Percentiles rank a stretch among this genome's conserved stretches.
These are phyloP conservation scores for Heritiera littoralis DNA, from an alignment of 345 rosid species.

Conservation along the genomic window DNA sequence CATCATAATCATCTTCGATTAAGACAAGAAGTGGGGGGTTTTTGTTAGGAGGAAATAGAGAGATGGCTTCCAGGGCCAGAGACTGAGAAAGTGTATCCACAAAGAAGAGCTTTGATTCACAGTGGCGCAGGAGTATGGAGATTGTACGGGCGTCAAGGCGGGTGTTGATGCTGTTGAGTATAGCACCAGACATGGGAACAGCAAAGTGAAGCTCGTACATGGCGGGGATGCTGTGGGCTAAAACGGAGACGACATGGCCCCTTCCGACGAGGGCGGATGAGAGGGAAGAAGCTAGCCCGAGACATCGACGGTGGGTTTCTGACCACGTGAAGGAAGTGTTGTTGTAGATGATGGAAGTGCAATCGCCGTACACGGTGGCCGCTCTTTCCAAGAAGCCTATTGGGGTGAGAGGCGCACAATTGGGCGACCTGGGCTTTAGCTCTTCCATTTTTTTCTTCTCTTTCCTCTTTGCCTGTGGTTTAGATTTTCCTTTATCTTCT, in stretches of 20 bases:
- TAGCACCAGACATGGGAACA: slow-evolving; percentile 76
- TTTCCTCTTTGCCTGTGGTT: no score
- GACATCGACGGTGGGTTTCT: slow-evolving; percentile 69
- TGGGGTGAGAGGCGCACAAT: slow-evolving; percentile 42
- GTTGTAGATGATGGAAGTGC: slow-evolving; percentile 59
- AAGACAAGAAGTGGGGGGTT: slow-evolving; percentile 52
- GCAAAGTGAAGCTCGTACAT: slow-evolving; percentile 95
- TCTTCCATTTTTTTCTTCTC: slow-evolving; percentile 30
- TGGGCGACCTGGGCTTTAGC: slow-evolving; percentile 38
- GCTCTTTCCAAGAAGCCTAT: slow-evolving; percentile 58
- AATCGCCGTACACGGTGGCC: slow-evolving; percentile 75
- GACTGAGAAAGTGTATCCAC: slow-evolving; percentile 53
- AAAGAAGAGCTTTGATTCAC: slow-evolving; percentile 63
- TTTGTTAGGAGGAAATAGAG: slow-evolving; percentile 32
- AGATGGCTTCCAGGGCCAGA: slow-evolving; percentile 53
- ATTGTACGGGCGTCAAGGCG: slow-evolving; percentile 80
- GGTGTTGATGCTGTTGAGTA: slow-evolving; percentile 79
- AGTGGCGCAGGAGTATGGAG: slow-evolving; percentile 65
- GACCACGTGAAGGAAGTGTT: slow-evolving; percentile 66
- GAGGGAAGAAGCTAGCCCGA: slow-evolving; percentile 72
- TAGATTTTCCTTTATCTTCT: background rate
- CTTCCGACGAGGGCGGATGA: slow-evolving; percentile 45
- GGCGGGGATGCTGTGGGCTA: slow-evolving; percentile 69
- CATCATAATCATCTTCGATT: slow-evolving; percentile 45
- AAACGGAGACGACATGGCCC: slow-evolving; percentile 67